Evolutionary conservation across 495 filamentous ascomycete species (phyloP).

Genomic region (Tetracladium marchalianum): DNA sequence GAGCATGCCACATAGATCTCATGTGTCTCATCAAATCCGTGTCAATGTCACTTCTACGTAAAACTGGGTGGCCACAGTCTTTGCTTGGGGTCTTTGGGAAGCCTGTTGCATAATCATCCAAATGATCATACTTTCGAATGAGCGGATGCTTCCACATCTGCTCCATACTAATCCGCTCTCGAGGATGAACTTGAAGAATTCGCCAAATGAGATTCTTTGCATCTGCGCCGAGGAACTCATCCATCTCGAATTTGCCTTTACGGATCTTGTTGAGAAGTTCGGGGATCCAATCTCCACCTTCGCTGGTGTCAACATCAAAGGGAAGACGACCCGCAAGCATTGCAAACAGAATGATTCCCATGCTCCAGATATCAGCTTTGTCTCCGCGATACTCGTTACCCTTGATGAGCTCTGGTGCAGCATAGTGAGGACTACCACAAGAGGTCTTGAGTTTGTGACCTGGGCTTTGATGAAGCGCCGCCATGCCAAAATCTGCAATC

Average conservation of each 20-base stretch:
- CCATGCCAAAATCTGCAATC: conserved; percentile 96
- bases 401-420: conserved; percentile 79
- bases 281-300: conserved; percentile 26
- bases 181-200: conserved; percentile 67
- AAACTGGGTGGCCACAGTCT: conserved; percentile 20
- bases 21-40: conserved; percentile 72
- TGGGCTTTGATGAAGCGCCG: conserved; percentile 70
- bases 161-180: conserved; percentile 62
- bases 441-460: conserved; percentile 70
- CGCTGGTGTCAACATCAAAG: conserved; percentile 55
- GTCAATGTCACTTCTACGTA: conserved; percentile 53
- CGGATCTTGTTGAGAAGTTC: conserved; percentile 56
- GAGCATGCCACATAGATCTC: conserved; percentile 78
- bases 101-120: conserved; percentile 39
- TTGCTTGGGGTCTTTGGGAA: conserved; percentile 13
- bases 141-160: conserved; percentile 80
- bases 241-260: conserved; percentile 63
- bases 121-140: conserved; percentile 65
- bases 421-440: conserved; percentile 95
- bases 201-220: conserved; percentile 67
- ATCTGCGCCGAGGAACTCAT: conserved; percentile 52
- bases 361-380: conserved; percentile 86
- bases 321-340: conserved; percentile 71
- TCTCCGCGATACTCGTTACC: conserved; percentile 67
- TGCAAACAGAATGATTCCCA: conserved; percentile 82